Percentiles rank a stretch among this genome's conserved stretches.
phyloP scores from a whole-genome alignment of 2,329 filamentous ascomycete genomes.

The Helotiales sp. region DNA sequence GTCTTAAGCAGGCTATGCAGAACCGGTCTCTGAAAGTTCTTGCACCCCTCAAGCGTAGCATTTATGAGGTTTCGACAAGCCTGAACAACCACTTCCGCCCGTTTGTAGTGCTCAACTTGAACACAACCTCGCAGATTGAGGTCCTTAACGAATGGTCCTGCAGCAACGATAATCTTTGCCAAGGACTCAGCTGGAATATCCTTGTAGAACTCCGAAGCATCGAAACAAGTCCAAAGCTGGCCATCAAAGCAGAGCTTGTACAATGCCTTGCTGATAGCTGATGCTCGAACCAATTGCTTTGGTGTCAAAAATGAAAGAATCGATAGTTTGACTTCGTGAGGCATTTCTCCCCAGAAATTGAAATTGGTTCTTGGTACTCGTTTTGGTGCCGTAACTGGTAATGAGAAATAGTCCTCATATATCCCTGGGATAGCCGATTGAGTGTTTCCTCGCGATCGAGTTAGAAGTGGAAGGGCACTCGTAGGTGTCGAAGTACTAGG shows the following conservation, averaged over 20 bases:
- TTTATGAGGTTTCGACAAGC: slow-evolving; percentile 86
- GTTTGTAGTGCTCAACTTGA: slow-evolving; percentile 83
- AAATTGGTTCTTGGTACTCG: slow-evolving; percentile 47
- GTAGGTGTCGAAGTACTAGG: slow-evolving; percentile 31
- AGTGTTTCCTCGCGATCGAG: slow-evolving; percentile 30
- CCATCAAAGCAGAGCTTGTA: slow-evolving; percentile 89
- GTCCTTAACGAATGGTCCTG: slow-evolving; percentile 88
- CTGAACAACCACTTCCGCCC: slow-evolving; percentile 76
- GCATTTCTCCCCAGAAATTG: slow-evolving; percentile 82
- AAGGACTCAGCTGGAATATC: slow-evolving; percentile 85
- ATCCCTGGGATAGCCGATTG: slow-evolving; percentile 38
- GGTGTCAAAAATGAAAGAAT: slow-evolving; percentile 79
- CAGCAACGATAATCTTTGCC: slow-evolving; percentile 80
- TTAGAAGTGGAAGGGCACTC: slow-evolving; percentile 33
- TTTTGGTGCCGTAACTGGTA: slow-evolving; percentile 27
- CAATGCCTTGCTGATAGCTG: slow-evolving; percentile 78
- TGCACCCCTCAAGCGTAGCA: slow-evolving; percentile 87
- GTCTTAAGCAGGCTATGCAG: slow-evolving; percentile 76
- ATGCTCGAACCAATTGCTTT: slow-evolving; percentile 79
- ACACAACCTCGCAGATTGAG: slow-evolving; percentile 91
- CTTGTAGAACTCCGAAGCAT: slow-evolving; percentile 84
- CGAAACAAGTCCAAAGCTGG: slow-evolving; percentile 86
- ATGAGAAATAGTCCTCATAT: slow-evolving; percentile 42
- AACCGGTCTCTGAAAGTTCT: slow-evolving; percentile 78
- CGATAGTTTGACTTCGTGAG: slow-evolving; percentile 79